Evolutionary conservation across 768 basidiomycete genomes (phyloP).

Genomic region (Suillus placidus): DNA sequence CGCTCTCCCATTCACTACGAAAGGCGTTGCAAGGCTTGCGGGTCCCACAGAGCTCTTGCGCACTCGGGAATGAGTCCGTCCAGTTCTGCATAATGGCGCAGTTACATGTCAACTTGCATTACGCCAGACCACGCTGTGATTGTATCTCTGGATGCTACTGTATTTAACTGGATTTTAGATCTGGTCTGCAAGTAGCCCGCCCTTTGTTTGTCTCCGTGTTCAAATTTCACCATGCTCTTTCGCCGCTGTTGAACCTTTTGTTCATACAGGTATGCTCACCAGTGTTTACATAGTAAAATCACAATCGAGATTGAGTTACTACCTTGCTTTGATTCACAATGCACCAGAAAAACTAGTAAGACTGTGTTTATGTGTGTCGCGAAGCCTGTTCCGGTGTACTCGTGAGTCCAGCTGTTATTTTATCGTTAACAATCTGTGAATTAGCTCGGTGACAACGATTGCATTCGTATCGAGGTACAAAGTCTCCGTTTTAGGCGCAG

Average conservation of each 20-base stretch:
- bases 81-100: neutral
- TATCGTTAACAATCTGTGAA: too few relatives aligned
- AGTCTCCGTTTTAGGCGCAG: too few relatives aligned
- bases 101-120: neutral
- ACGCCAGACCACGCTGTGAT: neutral
- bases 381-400: too few relatives aligned
- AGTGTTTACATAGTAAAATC: too few relatives aligned
- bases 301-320: too few relatives aligned
- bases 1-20: too few relatives aligned
- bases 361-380: too few relatives aligned
- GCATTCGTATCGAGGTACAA: too few relatives aligned
- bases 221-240: neutral
- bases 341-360: neutral
- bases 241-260: neutral
- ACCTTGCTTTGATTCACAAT: neutral
- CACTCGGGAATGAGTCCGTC: neutral
- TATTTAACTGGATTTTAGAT: neutral
- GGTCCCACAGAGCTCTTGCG: neutral
- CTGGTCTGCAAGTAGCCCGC: neutral
- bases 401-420: too few relatives aligned
- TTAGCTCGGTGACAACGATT: too few relatives aligned
- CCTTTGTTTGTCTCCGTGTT: neutral
- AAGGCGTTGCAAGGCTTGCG: neutral
- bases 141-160: neutral
- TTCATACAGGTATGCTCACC: neutral